Evolutionary conservation across 345 rosid species (phyloP), one percentile per base, ranked within the genome.

Genomic region (Turritis glabra): DNA sequence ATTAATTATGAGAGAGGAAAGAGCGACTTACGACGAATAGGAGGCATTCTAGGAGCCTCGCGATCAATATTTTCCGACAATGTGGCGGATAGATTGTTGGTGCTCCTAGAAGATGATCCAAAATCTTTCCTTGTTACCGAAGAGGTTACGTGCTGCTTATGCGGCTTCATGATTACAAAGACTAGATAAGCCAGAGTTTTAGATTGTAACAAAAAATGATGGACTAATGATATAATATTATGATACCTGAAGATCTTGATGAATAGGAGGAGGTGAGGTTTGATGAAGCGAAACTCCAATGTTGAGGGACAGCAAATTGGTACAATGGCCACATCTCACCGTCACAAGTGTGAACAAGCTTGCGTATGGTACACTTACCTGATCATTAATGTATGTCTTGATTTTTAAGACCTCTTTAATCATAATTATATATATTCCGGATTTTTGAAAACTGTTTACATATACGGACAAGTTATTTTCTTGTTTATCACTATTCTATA

Each of bases 261-360:
- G 96, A 68, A 54, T 71, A 61, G 92, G 88, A 79, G 65, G 14
- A 54, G 88, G 56, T 43, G 81, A 43, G 25, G 30, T 21, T 71
- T 71, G 80, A 69, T 86, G 93, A 74, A 83, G 80, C 37, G 90
- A 82, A 80, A 76, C 86, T 60, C 85, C 98, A 89, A 87, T 86
- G 86, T 82, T 89, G 48, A 95, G 92, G 37, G 93, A 84, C 43
- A 95, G 88, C 83, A 92, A 66, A 85, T 90, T 95, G 65, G 91
- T 84, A 68, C 99, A 95, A 67, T 92, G 89, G 72, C 99, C 99
- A 74, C 99, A 95, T 81, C 98, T 84, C 22, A 95, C 98, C 9
- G 99, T 95, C 80, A 90, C 98, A 32, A 87, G 75, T 69, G 82
- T 86, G 83, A 67, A 81, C 85, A 89, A 35, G 69, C 82, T 90